A percentile compares a stretch with the other conserved stretches of the same genome.
phyloP scores from a whole-genome alignment of 2,329 filamentous ascomycete species.

The Exophiala xenobiotica region DNA sequence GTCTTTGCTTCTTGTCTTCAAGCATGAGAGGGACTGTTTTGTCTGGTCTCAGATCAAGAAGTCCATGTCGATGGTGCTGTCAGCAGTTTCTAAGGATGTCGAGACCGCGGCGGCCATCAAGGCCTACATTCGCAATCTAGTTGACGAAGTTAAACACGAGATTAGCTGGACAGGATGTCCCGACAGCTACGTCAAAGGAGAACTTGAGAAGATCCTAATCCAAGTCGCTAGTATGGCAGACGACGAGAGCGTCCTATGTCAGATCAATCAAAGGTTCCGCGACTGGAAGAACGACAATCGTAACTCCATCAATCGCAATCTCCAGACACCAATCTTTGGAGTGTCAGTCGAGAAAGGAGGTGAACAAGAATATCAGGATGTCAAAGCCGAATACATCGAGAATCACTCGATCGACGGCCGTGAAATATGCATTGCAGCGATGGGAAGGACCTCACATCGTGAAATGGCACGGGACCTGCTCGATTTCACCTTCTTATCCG shows the following conservation, averaged over 20 bases:
- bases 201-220: not conserved
- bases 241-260: not conserved
- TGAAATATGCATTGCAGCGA: conserved; percentile 72
- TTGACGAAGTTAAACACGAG: not conserved
- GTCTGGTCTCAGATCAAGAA: conserved; percentile 86
- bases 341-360: conserved; percentile 72
- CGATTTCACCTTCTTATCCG: conserved; percentile 66
- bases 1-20: conserved; percentile 81
- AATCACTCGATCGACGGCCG: conserved; percentile 86
- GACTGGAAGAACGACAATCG: conserved; percentile 45
- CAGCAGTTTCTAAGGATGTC: conserved; percentile 76
- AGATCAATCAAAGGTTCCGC: not conserved
- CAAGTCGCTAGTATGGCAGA: not conserved
- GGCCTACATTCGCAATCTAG: not conserved
- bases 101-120: conserved; percentile 62
- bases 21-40: conserved; percentile 76
- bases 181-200: conserved; percentile 7
- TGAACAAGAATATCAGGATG: conserved; percentile 64
- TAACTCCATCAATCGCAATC: conserved; percentile 71
- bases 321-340: conserved; percentile 75
- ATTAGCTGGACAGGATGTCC: conserved; percentile 7
- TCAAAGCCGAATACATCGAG: conserved; percentile 79
- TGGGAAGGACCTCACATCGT: conserved; percentile 69
- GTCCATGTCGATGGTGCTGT: conserved; percentile 72
- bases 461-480: conserved; percentile 67